Base-by-base conservation (phyloP, 2,329 filamentous ascomycete species). In the Clarireedia hainanense region DNA sequence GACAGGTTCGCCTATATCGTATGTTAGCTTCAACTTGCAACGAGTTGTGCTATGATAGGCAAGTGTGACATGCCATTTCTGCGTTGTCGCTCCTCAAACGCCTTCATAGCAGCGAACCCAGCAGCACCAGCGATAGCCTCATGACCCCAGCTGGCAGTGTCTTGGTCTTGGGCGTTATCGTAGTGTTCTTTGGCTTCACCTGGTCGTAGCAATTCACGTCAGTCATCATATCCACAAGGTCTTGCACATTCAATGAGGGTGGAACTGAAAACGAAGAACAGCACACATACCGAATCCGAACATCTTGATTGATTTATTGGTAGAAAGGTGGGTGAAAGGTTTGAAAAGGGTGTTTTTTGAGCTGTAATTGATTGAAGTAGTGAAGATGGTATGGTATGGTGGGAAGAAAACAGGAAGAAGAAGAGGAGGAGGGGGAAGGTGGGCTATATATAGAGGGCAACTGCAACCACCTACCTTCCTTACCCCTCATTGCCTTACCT, bases 41-140 rank as follows among this genome's bases (percentile, higher is more conserved):
- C 39, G n/a, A 36, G 27, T 6, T 17, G 36, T 40, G 5, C 12
- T 14, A 12, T 20, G 20, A 20, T 20, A 46, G 12, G 2, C 15
- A 15, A 9, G 17, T 6, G 10, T 24, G 50, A 66, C 74, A 26
- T 74, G 83, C 84, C 88, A 69, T 88, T 76, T 56, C 73, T 76
- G 66, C 86, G 84, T 75, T 91, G 86, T 65, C 80, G 76, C 71
- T 91, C 84, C 73, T 91, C 88, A 66, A 84, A 91, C 23, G 84
- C 75, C 77, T 90, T 90, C 80, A 92, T 87, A 65, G 84, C 89
- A 61, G 82, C 85, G 69, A 92, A 92, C 60, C 85, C 83, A 57
- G 88, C 88, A 57, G 83, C 89, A 60, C 87, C 87, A 61, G 84
- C 88, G 55, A 91, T 69, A 48, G 89, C 68, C 75, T 94, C 88